These are phyloP conservation scores for Calonectria pseudoturangicola DNA, from an alignment of 2,329 filamentous ascomycete genomes.

Conservation along the genomic window DNA sequence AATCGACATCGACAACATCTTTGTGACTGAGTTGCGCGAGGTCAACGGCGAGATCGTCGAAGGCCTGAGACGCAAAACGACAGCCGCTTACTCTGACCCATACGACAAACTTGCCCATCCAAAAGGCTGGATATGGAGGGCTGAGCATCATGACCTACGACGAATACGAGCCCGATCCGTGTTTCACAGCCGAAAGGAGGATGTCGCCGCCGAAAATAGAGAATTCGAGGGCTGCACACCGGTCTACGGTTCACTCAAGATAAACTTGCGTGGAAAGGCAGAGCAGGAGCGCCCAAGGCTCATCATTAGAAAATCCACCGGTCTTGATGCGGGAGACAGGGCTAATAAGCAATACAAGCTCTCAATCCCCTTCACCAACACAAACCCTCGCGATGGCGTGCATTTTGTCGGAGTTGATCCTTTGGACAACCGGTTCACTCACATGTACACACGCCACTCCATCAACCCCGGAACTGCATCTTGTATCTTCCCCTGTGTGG, in stretches of 20 bases:
- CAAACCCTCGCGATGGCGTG: slow-evolving; percentile 87
- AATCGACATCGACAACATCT: slow-evolving; percentile 73
- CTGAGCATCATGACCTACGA: slow-evolving; percentile 85
- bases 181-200: slow-evolving; percentile 69
- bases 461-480: slow-evolving; percentile 86
- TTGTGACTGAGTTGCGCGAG: slow-evolving; percentile 66
- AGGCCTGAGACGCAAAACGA: slow-evolving; percentile 63
- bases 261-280: slow-evolving; percentile 64
- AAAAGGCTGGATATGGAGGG: slow-evolving; percentile 75
- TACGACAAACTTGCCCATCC: slow-evolving; percentile 80
- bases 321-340: slow-evolving; percentile 57
- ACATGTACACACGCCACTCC: slow-evolving; percentile 91
- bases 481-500: slow-evolving; percentile 94
- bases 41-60: slow-evolving; percentile 59
- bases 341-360: slow-evolving; percentile 70
- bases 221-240: slow-evolving; percentile 74
- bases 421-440: slow-evolving; percentile 88
- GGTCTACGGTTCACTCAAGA: slow-evolving; percentile 71
- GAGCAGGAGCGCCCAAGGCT: slow-evolving; percentile 64
- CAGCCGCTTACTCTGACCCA: slow-evolving; percentile 75
- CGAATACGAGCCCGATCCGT: slow-evolving; percentile 78
- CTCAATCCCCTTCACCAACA: slow-evolving; percentile 84
- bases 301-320: slow-evolving; percentile 67
- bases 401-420: slow-evolving; percentile 93
- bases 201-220: slow-evolving; percentile 73